Base-by-base conservation (phyloP, 2,329 filamentous ascomycete species). In the Colletotrichum tropicale region DNA sequence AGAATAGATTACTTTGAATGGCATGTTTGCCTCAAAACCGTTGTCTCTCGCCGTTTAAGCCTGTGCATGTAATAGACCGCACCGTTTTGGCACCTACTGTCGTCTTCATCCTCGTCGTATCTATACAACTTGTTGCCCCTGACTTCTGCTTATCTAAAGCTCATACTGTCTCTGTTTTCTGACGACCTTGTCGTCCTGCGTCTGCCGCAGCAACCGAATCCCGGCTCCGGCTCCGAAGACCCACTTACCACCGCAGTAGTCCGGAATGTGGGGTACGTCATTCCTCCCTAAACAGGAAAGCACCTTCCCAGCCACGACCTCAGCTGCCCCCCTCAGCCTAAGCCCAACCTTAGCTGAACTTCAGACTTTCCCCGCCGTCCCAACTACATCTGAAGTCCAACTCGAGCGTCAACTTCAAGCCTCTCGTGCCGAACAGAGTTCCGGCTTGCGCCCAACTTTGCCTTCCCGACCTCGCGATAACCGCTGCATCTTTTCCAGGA, bases 231-330 rank as follows among this genome's bases (percentile, higher is more conserved):
- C n/a, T 21, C 73, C 69, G 70, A 48, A 15, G 26, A 21, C 26
- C 58, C 64, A 36, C 28, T 30, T 8, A 7, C 10, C 13, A 21
- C 64, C 34, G 34, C 36, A 38, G 36, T 9, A 16, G 36, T 13
- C 70, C 60, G 65, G 36, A 73, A 74, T 67, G 70, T 66, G 70
- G 73, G 70, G 70, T 55, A 76, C 65, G 70, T 66, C 70, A 76
- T 74, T 69, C 43, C 43, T 75, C 70, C 73, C 73, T 18, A 52
- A 76, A 74, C 58, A 74, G 70, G 74, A 30, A 76, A 65, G 32
- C 56, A 58, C 55, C 24, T 48, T 68, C 70, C 70, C 30, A 65
- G 30, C 56, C 73, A 55, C 34, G 18, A 52, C 55, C 24, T 64
- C 32, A n/a, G 18, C 36, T 66, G 10, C n/a, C 43, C n/a, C 43